Evolutionary conservation across 2,329 filamentous ascomycete genomes (phyloP).

Genomic region (Botryotinia convoluta): DNA sequence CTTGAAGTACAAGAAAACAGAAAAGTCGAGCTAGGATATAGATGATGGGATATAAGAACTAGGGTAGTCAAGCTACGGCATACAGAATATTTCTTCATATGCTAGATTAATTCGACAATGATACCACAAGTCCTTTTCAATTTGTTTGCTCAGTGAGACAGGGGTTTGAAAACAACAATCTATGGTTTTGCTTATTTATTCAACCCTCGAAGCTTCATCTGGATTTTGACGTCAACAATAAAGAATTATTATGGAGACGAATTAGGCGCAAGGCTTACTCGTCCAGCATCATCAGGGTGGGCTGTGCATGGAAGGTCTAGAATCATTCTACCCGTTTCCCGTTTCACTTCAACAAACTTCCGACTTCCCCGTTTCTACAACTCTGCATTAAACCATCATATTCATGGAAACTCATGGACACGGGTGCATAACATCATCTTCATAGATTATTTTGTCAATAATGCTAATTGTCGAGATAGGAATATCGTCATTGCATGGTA

Average conservation of each 20-base stretch:
- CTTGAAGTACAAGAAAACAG: conserved; percentile 57
- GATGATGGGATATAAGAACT: not conserved
- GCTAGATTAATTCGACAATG: not conserved
- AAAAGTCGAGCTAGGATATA: conserved; percentile 20
- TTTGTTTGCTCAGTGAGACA: not conserved
- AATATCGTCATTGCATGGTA: not conserved
- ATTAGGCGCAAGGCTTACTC: not conserved
- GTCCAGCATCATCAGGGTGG: not conserved
- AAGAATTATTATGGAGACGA: not conserved
- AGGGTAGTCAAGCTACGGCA: not conserved
- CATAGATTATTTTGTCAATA: not conserved
- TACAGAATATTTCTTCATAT: not conserved
- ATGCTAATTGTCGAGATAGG: not conserved
- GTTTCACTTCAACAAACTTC: not conserved
- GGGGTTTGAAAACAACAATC: not conserved
- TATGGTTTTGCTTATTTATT: not conserved
- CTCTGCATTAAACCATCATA: not conserved
- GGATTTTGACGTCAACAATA: not conserved
- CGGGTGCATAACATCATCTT: not conserved
- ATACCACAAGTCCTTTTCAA: not conserved
- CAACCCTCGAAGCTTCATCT: not conserved
- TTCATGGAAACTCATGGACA: not conserved
- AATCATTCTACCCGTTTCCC: not conserved
- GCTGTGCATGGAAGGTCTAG: not conserved
- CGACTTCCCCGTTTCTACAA: not conserved